Conservation (phyloP, 768 basidiomycete genomes). For the Russula dissimulans region DNA sequence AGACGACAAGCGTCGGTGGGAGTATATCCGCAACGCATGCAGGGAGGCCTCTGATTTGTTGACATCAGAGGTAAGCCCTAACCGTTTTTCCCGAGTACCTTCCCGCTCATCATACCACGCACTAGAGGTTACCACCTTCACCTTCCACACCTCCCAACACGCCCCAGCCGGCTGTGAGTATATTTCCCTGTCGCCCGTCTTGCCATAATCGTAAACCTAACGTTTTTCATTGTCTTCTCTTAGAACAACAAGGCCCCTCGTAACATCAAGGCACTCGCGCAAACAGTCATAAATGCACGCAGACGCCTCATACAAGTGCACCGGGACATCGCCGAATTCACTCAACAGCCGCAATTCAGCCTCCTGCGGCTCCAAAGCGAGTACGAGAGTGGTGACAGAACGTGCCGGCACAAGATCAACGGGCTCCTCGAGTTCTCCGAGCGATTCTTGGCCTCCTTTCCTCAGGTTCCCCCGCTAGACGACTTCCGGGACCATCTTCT, state of each 20-base stretch:
- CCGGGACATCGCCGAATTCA: not conserved
- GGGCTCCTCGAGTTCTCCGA: slow-evolving; percentile 8
- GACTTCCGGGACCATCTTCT: slow-evolving; percentile 5
- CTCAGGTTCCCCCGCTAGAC: slow-evolving; percentile 2
- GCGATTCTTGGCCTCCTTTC: not conserved
- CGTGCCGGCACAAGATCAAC: not conserved
- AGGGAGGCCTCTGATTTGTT: not conserved
- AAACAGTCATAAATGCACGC: not conserved
- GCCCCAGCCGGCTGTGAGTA: not conserved
- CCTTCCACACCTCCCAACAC: not conserved
- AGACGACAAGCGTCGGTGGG: slow-evolving; percentile 10
- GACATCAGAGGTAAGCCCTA: not conserved
- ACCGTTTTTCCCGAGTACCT: too few relatives aligned
- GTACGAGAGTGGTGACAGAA: not conserved
- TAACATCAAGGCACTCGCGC: slow-evolving; percentile 6
- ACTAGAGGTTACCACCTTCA: not conserved
- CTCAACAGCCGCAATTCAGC: not conserved
- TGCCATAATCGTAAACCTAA: not conserved
- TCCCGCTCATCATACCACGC: not conserved
- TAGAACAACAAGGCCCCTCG: slow-evolving; percentile 1
- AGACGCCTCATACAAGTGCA: not conserved
- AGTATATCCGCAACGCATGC: slow-evolving; percentile 8
- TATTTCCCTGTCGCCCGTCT: too few relatives aligned
- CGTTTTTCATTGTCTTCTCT: not conserved
- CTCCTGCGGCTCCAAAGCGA: slow-evolving; percentile 6